Conservation (phyloP, 1,284 basidiomycete species). For the Porogramme epimiltina region DNA sequence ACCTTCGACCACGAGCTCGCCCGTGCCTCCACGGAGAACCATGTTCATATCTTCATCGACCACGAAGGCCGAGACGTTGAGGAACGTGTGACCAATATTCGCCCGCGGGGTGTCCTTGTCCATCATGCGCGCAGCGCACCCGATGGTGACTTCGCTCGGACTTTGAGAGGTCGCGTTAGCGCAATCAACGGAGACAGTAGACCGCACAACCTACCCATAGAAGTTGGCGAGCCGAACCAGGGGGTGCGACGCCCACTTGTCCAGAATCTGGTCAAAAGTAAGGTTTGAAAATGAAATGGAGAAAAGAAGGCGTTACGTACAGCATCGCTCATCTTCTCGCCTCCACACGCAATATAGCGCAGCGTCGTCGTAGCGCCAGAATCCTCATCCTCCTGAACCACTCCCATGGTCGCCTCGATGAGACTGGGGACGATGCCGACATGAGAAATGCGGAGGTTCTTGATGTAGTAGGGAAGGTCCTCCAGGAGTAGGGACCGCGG, state of each 20-base stretch:
- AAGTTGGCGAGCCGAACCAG: slow-evolving; percentile 50
- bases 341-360: slow-evolving; percentile 51
- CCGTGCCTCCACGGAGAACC: slow-evolving; percentile 46
- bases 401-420: slow-evolving; percentile 53
- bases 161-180: slow-evolving; percentile 19
- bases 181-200: slow-evolving; percentile 10
- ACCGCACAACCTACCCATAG: slow-evolving; percentile 41
- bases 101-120: slow-evolving; percentile 41
- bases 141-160: slow-evolving; percentile 51
- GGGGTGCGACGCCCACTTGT: slow-evolving; percentile 51
- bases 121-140: slow-evolving; percentile 51
- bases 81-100: slow-evolving; percentile 45
- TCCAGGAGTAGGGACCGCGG: slow-evolving; percentile 48
- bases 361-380: slow-evolving; percentile 33
- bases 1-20: slow-evolving; percentile 54
- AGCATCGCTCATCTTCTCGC: slow-evolving; percentile 56
- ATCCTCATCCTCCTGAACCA: slow-evolving; percentile 34
- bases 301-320: slow-evolving; percentile 32
- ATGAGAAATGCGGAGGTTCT: slow-evolving; percentile 48
- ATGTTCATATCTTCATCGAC: slow-evolving; percentile 42
- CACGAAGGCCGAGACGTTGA: slow-evolving; percentile 40
- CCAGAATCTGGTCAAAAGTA: slow-evolving; percentile 40
- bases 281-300: not conserved
- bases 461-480: slow-evolving; percentile 46
- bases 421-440: slow-evolving; percentile 56